Base-by-base conservation (phyloP, 768 basidiomycete species). In the Calocybe indica region DNA sequence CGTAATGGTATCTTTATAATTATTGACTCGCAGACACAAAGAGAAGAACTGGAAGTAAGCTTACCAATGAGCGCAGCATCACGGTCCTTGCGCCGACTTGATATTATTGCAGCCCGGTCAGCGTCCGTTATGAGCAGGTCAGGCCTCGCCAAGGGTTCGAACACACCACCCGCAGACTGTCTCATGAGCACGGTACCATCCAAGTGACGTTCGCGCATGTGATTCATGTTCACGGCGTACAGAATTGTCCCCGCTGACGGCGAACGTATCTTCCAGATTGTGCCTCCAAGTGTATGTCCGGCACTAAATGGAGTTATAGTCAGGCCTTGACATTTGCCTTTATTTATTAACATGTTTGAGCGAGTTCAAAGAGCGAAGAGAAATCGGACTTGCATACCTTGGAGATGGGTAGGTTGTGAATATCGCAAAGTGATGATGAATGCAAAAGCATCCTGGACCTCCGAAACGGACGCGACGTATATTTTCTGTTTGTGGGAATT, bases 181-280 rank as follows among this genome's bases (percentile, higher is more conserved):
- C 85, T 78, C 57, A 92, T 79, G 34, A 95, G 78, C 1, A 95
- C 86, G 1, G 94, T 94, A 33, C 92, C 92, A 54, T 98, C 93
- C 30, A 99, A 74, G 69, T 97, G 95, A 33, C 94, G 81, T 62
- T 99, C 96, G 46, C 82, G 80, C 79, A 92, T 94, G 64, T 99
- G 96, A 63, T 98, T 98, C 72, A 97, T 75, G 55, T 92, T 81
- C 12, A 97, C 90, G 7, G 93, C 93, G 61, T 99, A 97, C 22
- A 98, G 72, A 32, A 98, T 86, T 3, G 96, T 97, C 3, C 94
- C 95, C 8, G 91, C 90, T 0, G 93, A 92, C 2, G 96, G 93
- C 0, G 94, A 97, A n/a, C 96, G 84, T 52, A 99, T 88, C 62
- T 97, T 97, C 93, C 93, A 98, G 53, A 99, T 88, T 5, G 94